Evolutionary conservation across 768 basidiomycete genomes (phyloP), one percentile per base, ranked within the genome.

Genomic region (Hortiboletus campestris): DNA sequence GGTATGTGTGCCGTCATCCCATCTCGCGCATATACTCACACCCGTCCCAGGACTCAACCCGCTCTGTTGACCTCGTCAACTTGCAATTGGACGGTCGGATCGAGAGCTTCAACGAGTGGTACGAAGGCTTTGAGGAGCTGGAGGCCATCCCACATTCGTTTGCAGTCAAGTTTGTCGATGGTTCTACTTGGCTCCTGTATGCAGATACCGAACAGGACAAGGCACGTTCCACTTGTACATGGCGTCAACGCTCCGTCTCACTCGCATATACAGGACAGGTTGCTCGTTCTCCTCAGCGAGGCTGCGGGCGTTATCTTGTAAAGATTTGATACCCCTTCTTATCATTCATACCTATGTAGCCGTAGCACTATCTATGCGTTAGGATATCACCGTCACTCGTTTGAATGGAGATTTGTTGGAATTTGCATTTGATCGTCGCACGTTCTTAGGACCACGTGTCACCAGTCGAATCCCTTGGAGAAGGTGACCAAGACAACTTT

Each of bases 101-200:
- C 16, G 70, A 67, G 43, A 79, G 70, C 10, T 58, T 86, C 49
- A 75, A 76, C 54, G 86, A 88, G 61, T 85, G 84, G 81, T 75
- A 80, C 52, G 82, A 88, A 52, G 86, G 86, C 6, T 85, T 82
- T 54, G 86, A 88, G 53, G 83, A 86, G 44, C 67, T 88, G 34
- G 78, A 84, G 64, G 79, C 85, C 11, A 85, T 88, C 48, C 78
- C 83, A 4, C 75, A 83, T 55, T 85, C 86, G 1, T 86, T 88
- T 69, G 86, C 81, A 2, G 70, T 88, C 28, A 84, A 84, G 56
- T 85, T 87, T 65, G 74, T 72, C 35, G 76, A 80, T 52, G 78
- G 67, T 6, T 74, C 70, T 9, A 73, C 72, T 28, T 87, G 84
- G 84, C 73, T 79, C 39, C 74, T 86, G 73, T 88, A 75, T 55